These are phyloP conservation scores for Lachnellula cervina DNA, from an alignment of 2,329 filamentous ascomycete genomes.

Conservation along the genomic window DNA sequence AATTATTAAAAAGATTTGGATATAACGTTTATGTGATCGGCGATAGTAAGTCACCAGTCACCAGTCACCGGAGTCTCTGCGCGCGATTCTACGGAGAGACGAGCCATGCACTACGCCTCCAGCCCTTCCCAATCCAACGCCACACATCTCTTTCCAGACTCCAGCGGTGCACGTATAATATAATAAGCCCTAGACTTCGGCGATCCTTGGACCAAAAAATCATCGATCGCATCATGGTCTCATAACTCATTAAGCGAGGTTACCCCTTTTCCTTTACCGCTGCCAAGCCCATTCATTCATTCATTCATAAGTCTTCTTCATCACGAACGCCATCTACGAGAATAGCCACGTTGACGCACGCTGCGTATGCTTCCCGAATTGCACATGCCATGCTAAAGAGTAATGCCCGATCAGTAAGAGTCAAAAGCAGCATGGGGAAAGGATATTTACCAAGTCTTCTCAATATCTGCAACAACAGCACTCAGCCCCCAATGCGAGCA, in stretches of 20 bases:
- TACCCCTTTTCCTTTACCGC: background rate
- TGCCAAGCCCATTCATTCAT: no score
- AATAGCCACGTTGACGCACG: conserved; percentile 67
- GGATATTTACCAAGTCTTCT: conserved; percentile 50
- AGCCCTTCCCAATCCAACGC: no score
- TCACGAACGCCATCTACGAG: conserved; percentile 46
- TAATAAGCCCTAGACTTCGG: no score
- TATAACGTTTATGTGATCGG: no score
- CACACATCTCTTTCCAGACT: no score
- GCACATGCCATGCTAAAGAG: conserved; percentile 61
- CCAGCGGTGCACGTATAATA: no score
- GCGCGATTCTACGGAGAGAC: no score
- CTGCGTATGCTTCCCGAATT: conserved; percentile 70
- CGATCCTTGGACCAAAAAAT: background rate
- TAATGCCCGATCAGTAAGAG: background rate
- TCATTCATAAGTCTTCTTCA: conserved; percentile 5
- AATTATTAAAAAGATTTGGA: no score
- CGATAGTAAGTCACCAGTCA: no score
- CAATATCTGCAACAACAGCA: conserved; percentile 64
- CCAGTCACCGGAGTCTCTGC: no score
- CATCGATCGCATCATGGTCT: background rate
- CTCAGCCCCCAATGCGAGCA: conserved; percentile 70
- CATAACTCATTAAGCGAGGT: background rate
- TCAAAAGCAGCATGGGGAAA: background rate
- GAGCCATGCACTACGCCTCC: no score